Conservation (phyloP, 2,329 filamentous ascomycete genomes). For the Truncatella angustata region DNA sequence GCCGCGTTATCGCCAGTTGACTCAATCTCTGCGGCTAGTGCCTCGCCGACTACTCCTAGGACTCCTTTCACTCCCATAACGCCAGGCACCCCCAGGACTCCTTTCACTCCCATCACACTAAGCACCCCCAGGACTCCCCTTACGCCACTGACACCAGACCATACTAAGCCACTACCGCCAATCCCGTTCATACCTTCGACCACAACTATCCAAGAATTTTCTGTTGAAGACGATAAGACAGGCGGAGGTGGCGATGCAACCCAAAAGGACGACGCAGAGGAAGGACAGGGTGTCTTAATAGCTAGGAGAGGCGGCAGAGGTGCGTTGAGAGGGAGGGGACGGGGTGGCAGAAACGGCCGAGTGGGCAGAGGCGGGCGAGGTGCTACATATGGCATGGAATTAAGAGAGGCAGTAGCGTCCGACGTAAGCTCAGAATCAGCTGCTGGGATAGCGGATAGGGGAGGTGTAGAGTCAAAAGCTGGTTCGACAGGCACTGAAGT, state of each 20-base stretch:
- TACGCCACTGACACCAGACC: not conserved
- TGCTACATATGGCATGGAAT: no score
- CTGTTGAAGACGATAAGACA: not conserved
- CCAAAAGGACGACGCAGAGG: not conserved
- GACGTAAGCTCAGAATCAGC: no score
- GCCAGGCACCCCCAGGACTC: not conserved
- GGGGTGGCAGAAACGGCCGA: not conserved
- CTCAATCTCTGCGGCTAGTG: not conserved
- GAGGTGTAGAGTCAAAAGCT: not conserved
- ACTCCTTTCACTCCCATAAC: not conserved
- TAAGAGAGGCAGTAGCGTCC: no score
- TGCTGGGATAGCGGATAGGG: not conserved
- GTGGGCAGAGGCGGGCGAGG: not conserved
- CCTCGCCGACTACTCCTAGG: not conserved
- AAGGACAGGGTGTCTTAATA: not conserved
- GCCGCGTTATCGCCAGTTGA: constrained; percentile 1
- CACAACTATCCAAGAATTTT: not conserved
- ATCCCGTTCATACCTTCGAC: not conserved
- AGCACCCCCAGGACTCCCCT: not conserved
- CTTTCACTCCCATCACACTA: not conserved
- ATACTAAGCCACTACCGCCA: not conserved
- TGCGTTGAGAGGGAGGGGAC: not conserved
- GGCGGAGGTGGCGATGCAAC: not conserved
- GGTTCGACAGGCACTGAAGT: no score
- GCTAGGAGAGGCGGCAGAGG: not conserved